Conservation (phyloP, 2,329 filamentous ascomycete genomes). For the Neophaeococcomyces mojaviensis region DNA sequence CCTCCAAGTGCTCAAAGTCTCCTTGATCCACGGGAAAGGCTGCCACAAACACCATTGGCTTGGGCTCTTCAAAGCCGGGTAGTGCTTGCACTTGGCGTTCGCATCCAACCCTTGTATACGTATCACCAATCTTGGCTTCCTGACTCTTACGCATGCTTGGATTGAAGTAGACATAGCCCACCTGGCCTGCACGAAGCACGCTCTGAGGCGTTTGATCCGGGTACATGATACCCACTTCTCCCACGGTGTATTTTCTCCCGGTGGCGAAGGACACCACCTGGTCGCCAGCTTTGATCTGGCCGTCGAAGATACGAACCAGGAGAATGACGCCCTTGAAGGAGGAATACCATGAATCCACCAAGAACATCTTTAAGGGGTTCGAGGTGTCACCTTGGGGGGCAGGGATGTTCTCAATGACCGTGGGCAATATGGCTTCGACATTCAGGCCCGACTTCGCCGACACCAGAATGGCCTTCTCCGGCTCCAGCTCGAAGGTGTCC, state of each 20-base stretch:
- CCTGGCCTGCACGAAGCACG: conserved; percentile 77
- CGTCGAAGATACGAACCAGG: conserved; percentile 85
- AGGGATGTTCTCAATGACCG: conserved; percentile 78
- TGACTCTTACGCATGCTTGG: conserved; percentile 96
- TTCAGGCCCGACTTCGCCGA: conserved; percentile 93
- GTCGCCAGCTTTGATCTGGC: conserved; percentile 73
- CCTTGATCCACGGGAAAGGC: conserved; percentile 89
- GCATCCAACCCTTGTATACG: conserved; percentile 73
- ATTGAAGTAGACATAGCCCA: conserved; percentile 95
- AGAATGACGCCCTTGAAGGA: conserved; percentile 90
- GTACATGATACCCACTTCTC: conserved; percentile 95
- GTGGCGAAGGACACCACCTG: conserved; percentile 83
- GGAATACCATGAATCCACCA: conserved; percentile 98
- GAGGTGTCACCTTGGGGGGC: conserved; percentile 65
- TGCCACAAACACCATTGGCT: conserved; percentile 97
- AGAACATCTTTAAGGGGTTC: conserved; percentile 71
- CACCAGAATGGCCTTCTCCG: conserved; percentile 65
- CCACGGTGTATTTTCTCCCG: conserved; percentile 80
- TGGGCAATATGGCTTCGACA: conserved; percentile 72
- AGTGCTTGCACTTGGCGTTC: conserved; percentile 71
- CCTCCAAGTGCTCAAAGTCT: conserved; percentile 78
- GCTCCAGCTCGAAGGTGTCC: conserved; percentile 78
- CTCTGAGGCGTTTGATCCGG: conserved; percentile 77
- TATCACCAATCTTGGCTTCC: conserved; percentile 93
- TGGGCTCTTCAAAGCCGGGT: conserved; percentile 91